Conservation (phyloP, 345 rosid species). For the Draba incana region DNA sequence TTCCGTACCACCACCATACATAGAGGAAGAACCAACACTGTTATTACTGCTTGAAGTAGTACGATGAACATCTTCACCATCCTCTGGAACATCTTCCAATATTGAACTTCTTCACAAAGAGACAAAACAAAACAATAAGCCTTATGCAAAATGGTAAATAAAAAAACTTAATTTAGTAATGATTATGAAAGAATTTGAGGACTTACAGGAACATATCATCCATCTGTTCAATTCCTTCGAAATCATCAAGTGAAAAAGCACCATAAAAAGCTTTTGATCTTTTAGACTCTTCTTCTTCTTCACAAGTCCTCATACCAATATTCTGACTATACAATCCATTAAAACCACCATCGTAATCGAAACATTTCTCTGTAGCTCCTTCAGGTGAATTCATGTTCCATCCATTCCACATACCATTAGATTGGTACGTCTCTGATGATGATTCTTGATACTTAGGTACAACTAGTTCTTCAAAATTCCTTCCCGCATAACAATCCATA, state of each 20-base stretch:
- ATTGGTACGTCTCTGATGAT: conserved; percentile 40
- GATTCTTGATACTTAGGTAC: conserved; percentile 40
- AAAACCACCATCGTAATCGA: conserved; percentile 36
- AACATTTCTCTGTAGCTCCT: conserved; percentile 35
- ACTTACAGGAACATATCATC: conserved; percentile 82
- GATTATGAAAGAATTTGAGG: conserved; percentile 22
- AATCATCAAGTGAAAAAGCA: conserved; percentile 47
- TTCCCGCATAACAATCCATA: conserved; percentile 41
- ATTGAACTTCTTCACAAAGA: conserved; percentile 43
- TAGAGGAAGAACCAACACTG: conserved; percentile 36
- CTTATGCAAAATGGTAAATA: conserved; percentile 14
- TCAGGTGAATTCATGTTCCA: conserved; percentile 41
- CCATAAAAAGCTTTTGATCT: conserved; percentile 37
- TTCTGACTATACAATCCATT: conserved; percentile 33
- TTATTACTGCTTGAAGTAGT: conserved; percentile 30
- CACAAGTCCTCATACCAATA: conserved; percentile 29
- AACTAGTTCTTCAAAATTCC: conserved; percentile 33
- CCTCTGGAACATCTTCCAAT: conserved; percentile 45
- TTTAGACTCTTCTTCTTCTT: conserved; percentile 43
- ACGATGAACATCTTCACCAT: conserved; percentile 37
- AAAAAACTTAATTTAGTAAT: not conserved
- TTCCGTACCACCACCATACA: conserved; percentile 33
- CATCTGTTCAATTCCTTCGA: conserved; percentile 55
- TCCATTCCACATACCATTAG: conserved; percentile 43
- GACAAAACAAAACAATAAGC: conserved; percentile 26